Evolutionary conservation across 176 grass and related monocot genomes (phyloP), one percentile per base, ranked within the genome.

Genomic region (Carex myosuroides): DNA sequence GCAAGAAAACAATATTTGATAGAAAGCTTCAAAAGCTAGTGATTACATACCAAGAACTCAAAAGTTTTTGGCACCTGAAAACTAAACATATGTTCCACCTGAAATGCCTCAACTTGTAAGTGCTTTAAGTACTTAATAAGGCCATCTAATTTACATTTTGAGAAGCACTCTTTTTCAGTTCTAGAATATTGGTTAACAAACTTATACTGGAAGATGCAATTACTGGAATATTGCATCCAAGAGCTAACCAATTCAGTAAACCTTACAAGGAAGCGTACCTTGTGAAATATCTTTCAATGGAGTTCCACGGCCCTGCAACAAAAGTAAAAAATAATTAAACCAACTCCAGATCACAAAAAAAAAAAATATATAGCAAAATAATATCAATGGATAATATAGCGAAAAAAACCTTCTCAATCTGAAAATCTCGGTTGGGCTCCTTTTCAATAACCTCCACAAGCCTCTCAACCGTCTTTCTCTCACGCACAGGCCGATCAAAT

Each of bases 401-500:
- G 13, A 41, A 20, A 12, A 59, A 16, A 62, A 99, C 97, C 97
- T 99, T 99, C 66, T 99, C 97, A 85, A 99, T 87, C 67, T 94
- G 29, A 21, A 99, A 99, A 44, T 83, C 86, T 75, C 7, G 87
- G 70, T 87, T 89, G 68, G 91, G 85, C 74, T 96, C 97, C 81
- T 99, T 99, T 41, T 96, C 97, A 96, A 99, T 96, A 79, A 95
- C 93, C 91, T 99, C 97, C 44, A 99, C 97, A 73, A 99, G 93
- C 66, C 97, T 96, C 85, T 96, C 97, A 70, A 99, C 97, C 37
- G 87, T 94, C 88, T 96, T 99, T 85, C 93, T 99, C 85, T 99
- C 93, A 74, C 93, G 93, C 26, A 96, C 91, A 86, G 97, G 97
- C 72, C 97, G 91, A 17, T 99, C 97, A 24, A 80, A 67, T 66